Evolutionary conservation across 257 asterid species (phyloP), one percentile per base, ranked within the genome.

Genomic region (Nicotiana paniculata): DNA sequence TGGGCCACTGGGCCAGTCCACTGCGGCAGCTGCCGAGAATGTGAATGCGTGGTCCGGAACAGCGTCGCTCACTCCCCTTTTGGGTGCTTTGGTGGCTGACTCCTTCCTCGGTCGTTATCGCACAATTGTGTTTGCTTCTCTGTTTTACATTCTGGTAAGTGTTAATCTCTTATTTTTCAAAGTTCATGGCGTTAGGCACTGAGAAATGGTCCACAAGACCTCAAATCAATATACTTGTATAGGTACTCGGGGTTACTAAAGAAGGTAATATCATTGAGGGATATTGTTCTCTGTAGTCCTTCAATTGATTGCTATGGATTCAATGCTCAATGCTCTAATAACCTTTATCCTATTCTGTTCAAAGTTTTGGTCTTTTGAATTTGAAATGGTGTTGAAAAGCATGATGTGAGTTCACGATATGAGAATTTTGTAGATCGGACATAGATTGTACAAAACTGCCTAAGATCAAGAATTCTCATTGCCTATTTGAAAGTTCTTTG

Each of bases 1-100:
- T 21, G 84, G 86, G 9, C 84, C 80, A 18, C 32, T 82, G 33
- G 80, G 86, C 13, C 86, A 85, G 70, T 85, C 86, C 65, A 85
- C 88, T 11, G 86, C 85, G 1, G 30, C 76, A 11, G 86, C 88
- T 1, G 88, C 84, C 5, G 86, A 67, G 57, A 85, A 82, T 46
- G 82, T 85, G 53, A 85, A 85, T 43, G 82, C 80, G 2, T 85
- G 88, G 88, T 74, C 77, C 6, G 88, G 88, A 7, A 57, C 78
- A 8, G 62, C 43, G 30, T 10, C 55, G n/a, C 84, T 85, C 70
- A 48, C 80, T 83, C 88, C 88, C 4, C 79, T 85, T 28, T 46
- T 83, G 37, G 88, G 86, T 16, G 88, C 86, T 51, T 78, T 85
- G 33, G 39, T 85, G 0, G 86, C 88, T 11, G 88, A 85, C 57